These are phyloP conservation scores for Boletales sp. DNA, from an alignment of 768 basidiomycete species.

Conservation along the genomic window DNA sequence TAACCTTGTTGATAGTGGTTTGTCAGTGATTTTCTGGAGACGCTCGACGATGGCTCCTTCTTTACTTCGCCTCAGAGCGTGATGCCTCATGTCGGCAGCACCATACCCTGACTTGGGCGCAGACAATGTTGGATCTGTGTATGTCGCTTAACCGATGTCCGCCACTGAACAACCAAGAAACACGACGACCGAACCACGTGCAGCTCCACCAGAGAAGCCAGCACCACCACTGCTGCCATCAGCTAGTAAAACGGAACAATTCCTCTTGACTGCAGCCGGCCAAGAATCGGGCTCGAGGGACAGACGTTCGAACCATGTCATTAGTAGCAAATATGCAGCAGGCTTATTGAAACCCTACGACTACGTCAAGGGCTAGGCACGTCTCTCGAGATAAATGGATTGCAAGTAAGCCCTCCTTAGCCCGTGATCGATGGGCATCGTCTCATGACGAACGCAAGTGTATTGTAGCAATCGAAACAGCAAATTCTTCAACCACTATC, in stretches of 20 bases:
- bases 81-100: conserved; percentile 44
- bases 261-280: conserved; percentile 91
- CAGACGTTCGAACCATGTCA: conserved; percentile 86
- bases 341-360: conserved; percentile 94
- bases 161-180: conserved; percentile 21
- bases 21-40: conserved; percentile 80
- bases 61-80: conserved; percentile 58
- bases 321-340: conserved; percentile 95
- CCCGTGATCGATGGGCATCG: background rate
- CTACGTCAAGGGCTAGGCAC: conserved; percentile 92
- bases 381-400: conserved; percentile 94
- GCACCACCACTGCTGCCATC: conserved; percentile 59
- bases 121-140: conserved; percentile 11
- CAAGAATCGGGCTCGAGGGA: conserved; percentile 89
- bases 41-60: conserved; percentile 80
- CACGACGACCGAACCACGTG: conserved; percentile 19
- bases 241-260: conserved; percentile 80
- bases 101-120: conserved; percentile 16
- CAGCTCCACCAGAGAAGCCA: conserved; percentile 35
- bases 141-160: conserved; percentile 11
- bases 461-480: conserved; percentile 87
- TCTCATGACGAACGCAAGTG: conserved; percentile 44
- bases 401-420: conserved; percentile 59
- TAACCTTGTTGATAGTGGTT: background rate
- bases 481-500: conserved; percentile 89